phyloP scores from a whole-genome alignment of 305 asterid genomes.

The Fraxinus dipetala region DNA sequence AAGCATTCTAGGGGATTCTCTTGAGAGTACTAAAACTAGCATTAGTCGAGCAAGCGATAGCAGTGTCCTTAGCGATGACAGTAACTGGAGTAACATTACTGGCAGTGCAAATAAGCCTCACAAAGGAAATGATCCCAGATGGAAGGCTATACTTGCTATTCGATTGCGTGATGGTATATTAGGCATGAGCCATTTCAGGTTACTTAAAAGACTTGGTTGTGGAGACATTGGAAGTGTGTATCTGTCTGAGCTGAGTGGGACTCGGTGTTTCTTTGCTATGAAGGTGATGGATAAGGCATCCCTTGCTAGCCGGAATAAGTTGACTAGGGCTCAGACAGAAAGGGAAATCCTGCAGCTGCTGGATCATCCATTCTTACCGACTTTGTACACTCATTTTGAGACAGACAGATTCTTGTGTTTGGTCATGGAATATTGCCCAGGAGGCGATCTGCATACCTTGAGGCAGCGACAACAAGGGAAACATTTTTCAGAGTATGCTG shows the following conservation, averaged over 20 bases:
- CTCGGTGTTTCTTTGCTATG: conserved; percentile 87
- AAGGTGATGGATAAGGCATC: conserved; percentile 98
- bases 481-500: conserved; percentile 93
- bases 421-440: conserved; percentile 98
- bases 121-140: conserved; percentile 93
- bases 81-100: conserved; percentile 88
- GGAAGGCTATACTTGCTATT: conserved; percentile 88
- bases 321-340: conserved; percentile 87
- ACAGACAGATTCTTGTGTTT: conserved; percentile 85
- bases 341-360: conserved; percentile 92
- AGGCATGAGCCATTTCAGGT: conserved; percentile 92
- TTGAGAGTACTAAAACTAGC: conserved; percentile 86
- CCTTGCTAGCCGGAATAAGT: conserved; percentile 83
- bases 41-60: conserved; percentile 85
- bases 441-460: conserved; percentile 89
- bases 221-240: conserved; percentile 97
- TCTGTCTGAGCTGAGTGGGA: conserved; percentile 83
- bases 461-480: conserved; percentile 93
- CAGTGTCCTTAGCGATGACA: conserved; percentile 91
- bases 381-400: conserved; percentile 94
- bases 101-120: conserved; percentile 94
- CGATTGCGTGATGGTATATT: conserved; percentile 74
- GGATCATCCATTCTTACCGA: conserved; percentile 97
- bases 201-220: conserved; percentile 82
- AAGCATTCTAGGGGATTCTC: conserved; percentile 72